Evolutionary conservation across 768 basidiomycete species (phyloP), one percentile per base, ranked within the genome.

Genomic region (Mrakia hoshinonis): DNA sequence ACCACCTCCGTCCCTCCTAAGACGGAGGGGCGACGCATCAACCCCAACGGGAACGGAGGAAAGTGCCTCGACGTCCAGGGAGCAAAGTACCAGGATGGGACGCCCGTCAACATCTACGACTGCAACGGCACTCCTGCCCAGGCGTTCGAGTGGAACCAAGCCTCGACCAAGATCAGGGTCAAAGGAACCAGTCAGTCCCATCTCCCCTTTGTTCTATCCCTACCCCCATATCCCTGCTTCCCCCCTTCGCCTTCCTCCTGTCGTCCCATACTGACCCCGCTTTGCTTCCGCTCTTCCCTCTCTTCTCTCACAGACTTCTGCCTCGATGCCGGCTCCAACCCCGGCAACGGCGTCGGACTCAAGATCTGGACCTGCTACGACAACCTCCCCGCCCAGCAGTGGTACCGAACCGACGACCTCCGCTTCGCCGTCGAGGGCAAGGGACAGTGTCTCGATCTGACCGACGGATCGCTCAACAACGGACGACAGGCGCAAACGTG

Each of bases 391-490:
- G 74, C 74, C 24, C 76, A 78, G 62, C 73, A 60, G 15, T 77
- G 76, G 77, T 74, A 73, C 58, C 75, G 70, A 49, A 74, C 71
- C 22, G 69, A 69, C 13, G 77, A 76, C 61, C 34, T 29, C 13
- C 34, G 61, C 22, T 38, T 62, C 61, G 61, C 62, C 72, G 73
- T 36, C 65, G 77, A 76, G 18, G 77, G 76, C 55, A 78, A 77
- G 12, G 73, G 74, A 48, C 77, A 77, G 63, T 79, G 79, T 68
- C 74, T 79, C 29, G 76, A 77, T 67, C 73, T 36, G 24, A 77
- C 58, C 76, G 75, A 11, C 73, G 74, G 52, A 72, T 70, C 31
- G 34, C n/a, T 69, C 76, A 75, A 12, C 69, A 74, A 36, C 43
- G 31, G 61, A 62, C 34, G 43, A 11, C 34, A 36, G 22, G 12